Conservation (phyloP, 306 rosid genomes). For the Oxytropis ochrocephala region DNA sequence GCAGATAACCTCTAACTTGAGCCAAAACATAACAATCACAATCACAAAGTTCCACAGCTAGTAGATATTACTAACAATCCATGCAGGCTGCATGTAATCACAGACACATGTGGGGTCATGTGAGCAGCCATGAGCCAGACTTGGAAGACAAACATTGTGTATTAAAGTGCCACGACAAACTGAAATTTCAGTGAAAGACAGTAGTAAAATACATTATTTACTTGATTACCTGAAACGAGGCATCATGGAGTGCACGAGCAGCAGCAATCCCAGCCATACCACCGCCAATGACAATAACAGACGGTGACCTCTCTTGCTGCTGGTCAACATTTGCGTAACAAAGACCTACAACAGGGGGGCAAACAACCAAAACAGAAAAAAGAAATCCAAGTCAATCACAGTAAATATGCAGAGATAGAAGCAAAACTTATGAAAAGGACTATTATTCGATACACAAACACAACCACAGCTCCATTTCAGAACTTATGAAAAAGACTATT, state of each 20-base stretch:
- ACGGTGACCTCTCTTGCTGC: conserved; percentile 59
- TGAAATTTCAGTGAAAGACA: background rate
- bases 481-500: background rate
- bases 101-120: background rate
- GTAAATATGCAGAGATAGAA: background rate
- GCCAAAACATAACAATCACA: conserved; percentile 7
- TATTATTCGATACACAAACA: background rate
- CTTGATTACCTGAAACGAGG: conserved; percentile 72
- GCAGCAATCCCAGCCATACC: conserved; percentile 96
- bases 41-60: background rate
- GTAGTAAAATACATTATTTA: background rate
- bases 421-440: background rate
- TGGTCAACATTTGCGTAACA: conserved; percentile 40
- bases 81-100: background rate
- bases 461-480: background rate
- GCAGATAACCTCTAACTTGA: background rate
- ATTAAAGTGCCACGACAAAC: background rate
- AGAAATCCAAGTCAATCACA: background rate
- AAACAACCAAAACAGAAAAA: background rate
- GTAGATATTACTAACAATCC: background rate
- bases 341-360: conserved; percentile 32
- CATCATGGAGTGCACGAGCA: conserved; percentile 88
- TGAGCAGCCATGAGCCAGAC: background rate
- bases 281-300: conserved; percentile 90
- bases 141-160: background rate